Evolutionary conservation across 2,329 filamentous ascomycete species (phyloP), one percentile per base, ranked within the genome.

Genomic region (Curvularia lunata): DNA sequence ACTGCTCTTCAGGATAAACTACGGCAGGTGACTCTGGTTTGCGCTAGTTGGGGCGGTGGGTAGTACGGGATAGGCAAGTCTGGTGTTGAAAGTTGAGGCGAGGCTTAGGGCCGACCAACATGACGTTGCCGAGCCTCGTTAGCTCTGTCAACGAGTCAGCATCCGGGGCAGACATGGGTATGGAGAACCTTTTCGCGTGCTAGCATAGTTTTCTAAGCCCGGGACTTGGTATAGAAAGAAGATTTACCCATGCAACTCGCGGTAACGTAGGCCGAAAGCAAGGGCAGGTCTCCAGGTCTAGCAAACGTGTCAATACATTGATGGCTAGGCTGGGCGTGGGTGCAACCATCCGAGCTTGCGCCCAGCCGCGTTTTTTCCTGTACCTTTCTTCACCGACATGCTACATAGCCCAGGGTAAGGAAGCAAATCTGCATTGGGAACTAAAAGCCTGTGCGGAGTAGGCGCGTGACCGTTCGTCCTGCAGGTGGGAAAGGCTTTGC

Each of bases 91-190:
- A 38, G 45, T 38, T 25, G 41, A 40, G 46, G 38, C 19, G 23
- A 23, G 43, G 54, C 49, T 48, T 45, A 51, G 53, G 51, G 38
- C 40, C 47, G 45, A 51, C 45, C 37, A 49, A 34, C 16, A 49
- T 54, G 55, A 54, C 51, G 51, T 32, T 54, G 55, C 55, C 55
- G 40, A 58, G 55, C 38, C 37, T n/a, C 30, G n/a, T 38, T 45
- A 46, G 30, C 25, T 25, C 42, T 28, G 30, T 25, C 23, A 21
- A 19, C 55, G 50, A 54, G 45, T 45, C 55, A 40, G 34, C 45
- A 48, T 45, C 25, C 32, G 19, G 51, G 25, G 45, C 19, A 19
- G 19, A 30, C 51, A 41, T 30, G 49, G 42, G 18, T 52, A 32
- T 48, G 19, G 28, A 19, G 34, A 43, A 49, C 40, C 45, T 40